Conservation (phyloP, 495 filamentous ascomycete genomes). For the Neurospora sublineolata region DNA sequence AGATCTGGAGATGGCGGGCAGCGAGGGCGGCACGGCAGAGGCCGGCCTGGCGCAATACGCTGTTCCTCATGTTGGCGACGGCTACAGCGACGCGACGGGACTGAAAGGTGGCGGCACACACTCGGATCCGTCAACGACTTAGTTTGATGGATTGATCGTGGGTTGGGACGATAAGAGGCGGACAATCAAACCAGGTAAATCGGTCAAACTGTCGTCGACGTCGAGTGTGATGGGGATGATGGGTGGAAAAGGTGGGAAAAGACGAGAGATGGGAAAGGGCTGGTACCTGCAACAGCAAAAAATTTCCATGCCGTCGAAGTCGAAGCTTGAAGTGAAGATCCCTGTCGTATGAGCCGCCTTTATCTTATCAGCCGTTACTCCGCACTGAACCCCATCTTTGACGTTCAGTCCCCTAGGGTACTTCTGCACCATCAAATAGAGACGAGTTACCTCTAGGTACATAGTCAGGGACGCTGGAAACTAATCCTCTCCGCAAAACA, state of each 20-base stretch:
- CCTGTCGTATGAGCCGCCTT: background rate
- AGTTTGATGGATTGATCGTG: background rate
- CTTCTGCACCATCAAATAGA: background rate
- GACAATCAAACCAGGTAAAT: background rate
- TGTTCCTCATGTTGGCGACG: constrained; percentile 19
- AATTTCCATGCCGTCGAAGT: background rate
- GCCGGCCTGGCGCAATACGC: constrained; percentile 19
- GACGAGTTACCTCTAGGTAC: background rate
- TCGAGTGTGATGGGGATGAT: background rate
- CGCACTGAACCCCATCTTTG: background rate
- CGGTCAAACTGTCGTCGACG: background rate
- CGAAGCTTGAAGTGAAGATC: background rate
- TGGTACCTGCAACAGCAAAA: constrained; percentile 3
- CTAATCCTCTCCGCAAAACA: background rate
- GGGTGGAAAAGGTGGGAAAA: background rate
- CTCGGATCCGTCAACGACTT: background rate
- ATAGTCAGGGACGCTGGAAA: background rate
- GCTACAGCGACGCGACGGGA: background rate
- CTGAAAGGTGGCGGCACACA: background rate
- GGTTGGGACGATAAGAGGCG: background rate
- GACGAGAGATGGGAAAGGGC: constrained; percentile 5
- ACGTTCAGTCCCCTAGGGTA: background rate
- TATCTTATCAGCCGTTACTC: background rate
- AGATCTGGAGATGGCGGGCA: constrained; percentile 15
- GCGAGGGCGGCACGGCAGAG: constrained; percentile 15